These are phyloP conservation scores for Solanum peruvianum DNA, from an alignment of 257 asterid species.

Conservation along the genomic window DNA sequence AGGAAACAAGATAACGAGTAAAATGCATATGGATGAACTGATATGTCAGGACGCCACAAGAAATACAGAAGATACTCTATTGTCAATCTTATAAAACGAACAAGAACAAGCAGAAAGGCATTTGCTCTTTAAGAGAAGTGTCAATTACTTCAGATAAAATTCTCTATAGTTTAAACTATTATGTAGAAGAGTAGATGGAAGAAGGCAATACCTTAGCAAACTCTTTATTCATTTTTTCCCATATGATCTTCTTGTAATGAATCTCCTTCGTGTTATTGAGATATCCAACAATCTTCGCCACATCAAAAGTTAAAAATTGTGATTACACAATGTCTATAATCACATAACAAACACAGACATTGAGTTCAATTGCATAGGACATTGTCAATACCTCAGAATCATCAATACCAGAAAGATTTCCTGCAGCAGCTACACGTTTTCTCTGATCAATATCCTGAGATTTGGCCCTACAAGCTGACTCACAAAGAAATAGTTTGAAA, in stretches of 20 bases:
- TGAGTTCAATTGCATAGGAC: not conserved
- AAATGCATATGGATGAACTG: not conserved
- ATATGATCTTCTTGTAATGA: slow-evolving; percentile 31
- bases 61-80: not conserved
- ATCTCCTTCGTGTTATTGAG: slow-evolving; percentile 41
- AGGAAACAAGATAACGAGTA: not conserved
- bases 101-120: not conserved
- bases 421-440: slow-evolving; percentile 3
- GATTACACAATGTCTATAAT: not conserved
- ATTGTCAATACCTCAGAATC: slow-evolving; percentile 38
- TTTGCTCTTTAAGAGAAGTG: not conserved
- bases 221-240: slow-evolving; percentile 46
- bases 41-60: not conserved
- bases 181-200: not conserved
- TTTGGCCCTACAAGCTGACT: slow-evolving; percentile 21
- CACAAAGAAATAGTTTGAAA: not conserved
- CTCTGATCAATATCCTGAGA: not conserved
- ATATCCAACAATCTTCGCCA: slow-evolving; percentile 33
- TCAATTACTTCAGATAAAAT: not conserved
- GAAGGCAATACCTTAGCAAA: slow-evolving; percentile 20
- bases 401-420: slow-evolving; percentile 34
- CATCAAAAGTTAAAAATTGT: not conserved
- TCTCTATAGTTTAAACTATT: not conserved
- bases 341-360: not conserved
- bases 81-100: not conserved